A percentile compares a stretch with the other conserved stretches of the same genome.
Conservation (phyloP, 495 filamentous ascomycete genomes). For the Xylaria cubensis region DNA sequence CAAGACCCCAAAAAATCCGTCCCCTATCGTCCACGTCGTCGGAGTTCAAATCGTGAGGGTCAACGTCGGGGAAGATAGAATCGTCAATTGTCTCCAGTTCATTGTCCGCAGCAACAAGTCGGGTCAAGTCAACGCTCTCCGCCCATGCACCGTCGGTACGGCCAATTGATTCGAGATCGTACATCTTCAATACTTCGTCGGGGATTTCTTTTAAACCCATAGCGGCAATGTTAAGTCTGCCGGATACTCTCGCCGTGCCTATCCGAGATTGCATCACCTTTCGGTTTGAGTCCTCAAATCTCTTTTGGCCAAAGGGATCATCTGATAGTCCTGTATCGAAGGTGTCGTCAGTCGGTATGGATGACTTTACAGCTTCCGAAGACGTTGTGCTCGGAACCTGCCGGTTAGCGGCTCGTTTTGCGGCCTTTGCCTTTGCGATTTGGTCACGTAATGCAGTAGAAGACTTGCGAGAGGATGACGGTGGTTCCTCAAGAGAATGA, state of each 20-base stretch:
- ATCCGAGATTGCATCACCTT: constrained; percentile 78
- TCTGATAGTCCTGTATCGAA: constrained; percentile 61
- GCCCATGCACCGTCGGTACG: constrained; percentile 76
- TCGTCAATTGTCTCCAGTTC: constrained; percentile 78
- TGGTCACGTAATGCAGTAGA: constrained; percentile 85
- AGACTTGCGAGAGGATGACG: constrained; percentile 61
- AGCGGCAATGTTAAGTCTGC: constrained; percentile 87
- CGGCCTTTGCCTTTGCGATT: constrained; percentile 93
- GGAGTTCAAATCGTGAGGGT: constrained; percentile 59
- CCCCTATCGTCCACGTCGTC: constrained; percentile 67
- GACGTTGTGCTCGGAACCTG: constrained; percentile 43
- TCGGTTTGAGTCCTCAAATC: constrained; percentile 62
- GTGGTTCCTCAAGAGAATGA: constrained; percentile 44
- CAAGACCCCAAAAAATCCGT: constrained; percentile 82
- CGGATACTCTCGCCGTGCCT: constrained; percentile 75
- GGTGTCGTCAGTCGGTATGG: constrained; percentile 54
- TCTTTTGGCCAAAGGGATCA: constrained; percentile 73
- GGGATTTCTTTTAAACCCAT: constrained; percentile 84
- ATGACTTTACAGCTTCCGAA: constrained; percentile 50
- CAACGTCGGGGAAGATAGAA: constrained; percentile 75
- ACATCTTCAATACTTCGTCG: constrained; percentile 87
- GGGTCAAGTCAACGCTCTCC: constrained; percentile 89
- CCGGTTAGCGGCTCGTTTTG: constrained; percentile 64
- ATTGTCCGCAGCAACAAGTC: constrained; percentile 90
- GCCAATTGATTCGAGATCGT: constrained; percentile 67